phyloP scores from a whole-genome alignment of 1,284 basidiomycete species.

The Trichosporon sp. region DNA sequence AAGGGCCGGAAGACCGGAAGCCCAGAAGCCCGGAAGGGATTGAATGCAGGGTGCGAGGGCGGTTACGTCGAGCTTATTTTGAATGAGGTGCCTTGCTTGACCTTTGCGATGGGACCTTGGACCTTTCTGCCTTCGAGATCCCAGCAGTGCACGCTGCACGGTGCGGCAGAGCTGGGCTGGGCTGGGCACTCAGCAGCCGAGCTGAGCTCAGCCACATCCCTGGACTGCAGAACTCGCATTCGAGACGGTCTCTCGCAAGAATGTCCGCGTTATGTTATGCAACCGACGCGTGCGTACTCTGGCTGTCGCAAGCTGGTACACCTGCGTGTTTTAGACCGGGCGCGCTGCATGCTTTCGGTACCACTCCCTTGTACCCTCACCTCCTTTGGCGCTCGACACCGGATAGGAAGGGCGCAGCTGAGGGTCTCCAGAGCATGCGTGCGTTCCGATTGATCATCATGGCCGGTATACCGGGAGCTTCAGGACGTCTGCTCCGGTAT shows the following conservation, averaged over 20 bases:
- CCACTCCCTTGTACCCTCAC: neutral
- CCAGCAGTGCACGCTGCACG: neutral
- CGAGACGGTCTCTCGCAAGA: too few relatives aligned
- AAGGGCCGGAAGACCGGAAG: neutral
- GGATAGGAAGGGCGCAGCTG: neutral
- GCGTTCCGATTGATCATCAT: neutral
- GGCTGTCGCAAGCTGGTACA: neutral
- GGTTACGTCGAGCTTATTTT: neutral
- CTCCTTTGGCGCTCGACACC: neutral
- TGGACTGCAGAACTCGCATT: too few relatives aligned
- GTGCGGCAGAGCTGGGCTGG: too few relatives aligned
- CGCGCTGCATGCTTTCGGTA: neutral
- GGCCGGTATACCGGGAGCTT: neutral
- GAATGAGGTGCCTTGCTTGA: neutral
- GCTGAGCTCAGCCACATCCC: too few relatives aligned
- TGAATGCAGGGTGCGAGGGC: neutral
- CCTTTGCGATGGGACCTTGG: neutral
- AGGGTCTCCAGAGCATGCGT: neutral
- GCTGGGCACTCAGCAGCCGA: too few relatives aligned
- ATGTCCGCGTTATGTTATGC: too few relatives aligned
- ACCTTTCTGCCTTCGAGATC: neutral
- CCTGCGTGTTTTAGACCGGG: neutral
- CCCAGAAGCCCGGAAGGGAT: neutral
- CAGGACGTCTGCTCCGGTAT: neutral
- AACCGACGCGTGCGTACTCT: too few relatives aligned